Percentiles rank a stretch among this genome's conserved stretches.
Evolutionary conservation across 2,329 filamentous ascomycete species (phyloP).

Genomic region (Harringtonia aguacate): DNA sequence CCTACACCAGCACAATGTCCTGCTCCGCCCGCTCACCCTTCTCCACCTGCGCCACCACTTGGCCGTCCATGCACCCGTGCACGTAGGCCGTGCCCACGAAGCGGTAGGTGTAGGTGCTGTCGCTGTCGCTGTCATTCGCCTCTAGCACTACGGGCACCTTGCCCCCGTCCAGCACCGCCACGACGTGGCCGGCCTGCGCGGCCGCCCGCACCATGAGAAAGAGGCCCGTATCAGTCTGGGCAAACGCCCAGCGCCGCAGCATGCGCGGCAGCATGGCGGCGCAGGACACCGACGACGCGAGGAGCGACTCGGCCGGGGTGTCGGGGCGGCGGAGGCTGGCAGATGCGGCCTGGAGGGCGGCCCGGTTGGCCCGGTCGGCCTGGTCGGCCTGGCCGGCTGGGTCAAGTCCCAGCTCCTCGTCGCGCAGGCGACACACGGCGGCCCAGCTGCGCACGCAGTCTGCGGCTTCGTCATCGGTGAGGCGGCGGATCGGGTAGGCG

Average conservation of each 20-base stretch:
- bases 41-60: conserved; percentile 5
- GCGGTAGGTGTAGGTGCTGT: not conserved
- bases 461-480: not conserved
- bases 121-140: not conserved
- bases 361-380: no score
- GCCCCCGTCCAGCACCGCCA: conserved; percentile 6
- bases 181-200: conserved; percentile 3
- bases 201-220: conserved; percentile 4
- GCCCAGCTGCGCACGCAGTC: not conserved
- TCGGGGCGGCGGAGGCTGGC: not conserved
- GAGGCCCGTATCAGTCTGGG: not conserved
- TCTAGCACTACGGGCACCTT: conserved; percentile 7
- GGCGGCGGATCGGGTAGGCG: conserved; percentile 3
- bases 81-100: conserved; percentile 11
- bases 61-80: conserved; percentile 16
- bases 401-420: no score
- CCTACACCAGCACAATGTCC: not conserved
- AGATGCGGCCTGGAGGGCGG: not conserved
- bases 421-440: not conserved
- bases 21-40: not conserved
- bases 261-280: conserved; percentile 1
- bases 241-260: conserved; percentile 3
- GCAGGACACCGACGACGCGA: not conserved
- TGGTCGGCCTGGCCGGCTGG: no score
- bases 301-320: not conserved